A percentile compares a stretch with the other conserved stretches of the same genome.
These are phyloP conservation scores for Lithohypha guttulata DNA, from an alignment of 2,329 filamentous ascomycete species.

Conservation along the genomic window DNA sequence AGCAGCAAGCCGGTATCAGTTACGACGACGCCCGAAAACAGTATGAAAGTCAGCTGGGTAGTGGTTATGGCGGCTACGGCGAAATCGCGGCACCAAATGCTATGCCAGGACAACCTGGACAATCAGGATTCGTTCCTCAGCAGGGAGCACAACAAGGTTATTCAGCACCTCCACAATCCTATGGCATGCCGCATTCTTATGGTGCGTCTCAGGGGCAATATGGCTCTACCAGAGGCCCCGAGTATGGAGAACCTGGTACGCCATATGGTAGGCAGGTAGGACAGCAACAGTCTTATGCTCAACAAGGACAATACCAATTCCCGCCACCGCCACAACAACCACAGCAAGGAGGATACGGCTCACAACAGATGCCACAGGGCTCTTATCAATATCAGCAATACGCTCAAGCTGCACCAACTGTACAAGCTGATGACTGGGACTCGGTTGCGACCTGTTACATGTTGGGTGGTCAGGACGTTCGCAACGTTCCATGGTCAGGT, in stretches of 20 bases:
- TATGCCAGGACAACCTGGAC: constrained; percentile 4
- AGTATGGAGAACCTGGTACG: not conserved
- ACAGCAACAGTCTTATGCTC: not conserved
- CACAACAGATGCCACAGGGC: constrained; percentile 38
- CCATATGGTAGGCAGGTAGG: not conserved
- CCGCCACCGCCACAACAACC: constrained; percentile 25
- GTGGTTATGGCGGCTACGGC: constrained; percentile 33
- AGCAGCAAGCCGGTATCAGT: constrained; percentile 33
- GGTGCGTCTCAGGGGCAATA: not conserved
- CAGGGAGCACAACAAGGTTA: constrained; percentile 4
- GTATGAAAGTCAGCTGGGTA: constrained; percentile 39
- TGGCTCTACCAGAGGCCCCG: not conserved
- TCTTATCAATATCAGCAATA: constrained; percentile 57
- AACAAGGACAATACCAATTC: not conserved
- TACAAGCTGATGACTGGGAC: constrained; percentile 54
- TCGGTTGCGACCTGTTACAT: constrained; percentile 73
- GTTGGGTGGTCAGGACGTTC: constrained; percentile 62
- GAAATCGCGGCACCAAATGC: constrained; percentile 15
- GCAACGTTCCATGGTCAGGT: constrained; percentile 50
- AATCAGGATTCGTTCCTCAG: not conserved
- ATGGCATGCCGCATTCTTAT: not conserved
- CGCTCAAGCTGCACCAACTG: constrained; percentile 42
- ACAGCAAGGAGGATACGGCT: constrained; percentile 30
- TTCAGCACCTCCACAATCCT: constrained; percentile 1
- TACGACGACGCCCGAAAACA: constrained; percentile 36